phyloP scores from a whole-genome alignment of 1,139 yeast species.

The Yamadazyma epiphylla region DNA sequence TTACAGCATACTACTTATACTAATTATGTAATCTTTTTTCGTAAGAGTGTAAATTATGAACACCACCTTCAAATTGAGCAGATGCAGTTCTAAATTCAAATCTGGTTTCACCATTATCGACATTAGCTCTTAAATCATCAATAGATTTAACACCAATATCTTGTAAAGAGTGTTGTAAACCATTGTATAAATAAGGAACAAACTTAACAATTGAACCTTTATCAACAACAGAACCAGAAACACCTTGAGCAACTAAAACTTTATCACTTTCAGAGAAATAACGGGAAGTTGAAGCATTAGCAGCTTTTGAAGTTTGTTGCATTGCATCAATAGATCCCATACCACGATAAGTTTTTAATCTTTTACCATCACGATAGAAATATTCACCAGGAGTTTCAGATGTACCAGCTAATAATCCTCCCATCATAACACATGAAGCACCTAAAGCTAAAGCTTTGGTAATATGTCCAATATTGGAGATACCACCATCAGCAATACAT shows the following conservation, averaged over 20 bases:
- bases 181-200: conserved; percentile 89
- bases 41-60: conserved; percentile 91
- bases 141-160: conserved; percentile 87
- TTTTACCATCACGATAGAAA: conserved; percentile 96
- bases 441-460: conserved; percentile 96
- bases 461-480: conserved; percentile 97
- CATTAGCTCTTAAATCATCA: conserved; percentile 58
- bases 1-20: no score
- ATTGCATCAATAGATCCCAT: conserved; percentile 99
- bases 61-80: conserved; percentile 99
- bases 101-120: conserved; percentile 69
- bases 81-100: conserved; percentile 98
- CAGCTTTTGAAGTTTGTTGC: conserved; percentile 86
- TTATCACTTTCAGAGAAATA: conserved; percentile 94
- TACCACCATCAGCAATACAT: conserved; percentile 99
- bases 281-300: conserved; percentile 97
- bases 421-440: conserved; percentile 99
- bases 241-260: conserved; percentile 99
- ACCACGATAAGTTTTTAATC: conserved; percentile 97
- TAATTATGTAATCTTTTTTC: conserved; percentile 92
- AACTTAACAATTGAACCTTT: conserved; percentile 94
- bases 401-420: conserved; percentile 98
- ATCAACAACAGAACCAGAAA: conserved; percentile 93
- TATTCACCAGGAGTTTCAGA: conserved; percentile 98
- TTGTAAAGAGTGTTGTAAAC: conserved; percentile 98